phyloP scores from a whole-genome alignment of 1,284 basidiomycete species.

The Ceratobasidium theobromae region DNA sequence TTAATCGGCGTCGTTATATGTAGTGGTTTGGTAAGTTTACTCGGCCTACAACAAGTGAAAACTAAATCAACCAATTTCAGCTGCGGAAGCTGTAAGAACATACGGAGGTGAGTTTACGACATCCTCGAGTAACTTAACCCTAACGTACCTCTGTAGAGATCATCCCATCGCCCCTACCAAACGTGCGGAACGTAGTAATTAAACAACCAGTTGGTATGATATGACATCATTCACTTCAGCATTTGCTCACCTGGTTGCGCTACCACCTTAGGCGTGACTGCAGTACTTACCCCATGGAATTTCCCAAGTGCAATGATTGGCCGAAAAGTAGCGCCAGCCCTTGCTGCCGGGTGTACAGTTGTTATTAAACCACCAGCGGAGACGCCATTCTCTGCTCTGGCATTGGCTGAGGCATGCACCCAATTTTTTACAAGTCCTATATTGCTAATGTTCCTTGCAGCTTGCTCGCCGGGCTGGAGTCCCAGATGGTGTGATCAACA shows the following conservation, averaged over 20 bases:
- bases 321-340: slow-evolving; percentile 83
- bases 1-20: slow-evolving; percentile 22
- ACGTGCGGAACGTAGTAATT: slow-evolving; percentile 83
- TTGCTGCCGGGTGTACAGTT: slow-evolving; percentile 93
- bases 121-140: slow-evolving; percentile 43
- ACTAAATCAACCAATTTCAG: slow-evolving; percentile 46
- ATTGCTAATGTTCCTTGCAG: slow-evolving; percentile 45
- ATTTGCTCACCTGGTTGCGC: slow-evolving; percentile 39
- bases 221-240: slow-evolving; percentile 39
- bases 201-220: slow-evolving; percentile 87
- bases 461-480: slow-evolving; percentile 85
- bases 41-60: background rate
- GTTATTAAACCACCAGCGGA: slow-evolving; percentile 97
- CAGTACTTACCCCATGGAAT: slow-evolving; percentile 84
- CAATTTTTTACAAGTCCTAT: background rate
- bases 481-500: slow-evolving; percentile 93
- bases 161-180: slow-evolving; percentile 74
- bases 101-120: slow-evolving; percentile 62
- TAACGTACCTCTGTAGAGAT: slow-evolving; percentile 55
- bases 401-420: slow-evolving; percentile 65
- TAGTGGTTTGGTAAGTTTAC: slow-evolving; percentile 66
- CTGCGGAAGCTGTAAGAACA: slow-evolving; percentile 83
- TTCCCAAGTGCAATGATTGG: slow-evolving; percentile 90
- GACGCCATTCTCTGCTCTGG: slow-evolving; percentile 92
- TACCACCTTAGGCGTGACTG: slow-evolving; percentile 46